Percentiles rank a stretch among this genome's conserved stretches.
Evolutionary conservation across 148 eudicot genomes (phyloP).

Genomic region (Persicaria tinctoria): DNA sequence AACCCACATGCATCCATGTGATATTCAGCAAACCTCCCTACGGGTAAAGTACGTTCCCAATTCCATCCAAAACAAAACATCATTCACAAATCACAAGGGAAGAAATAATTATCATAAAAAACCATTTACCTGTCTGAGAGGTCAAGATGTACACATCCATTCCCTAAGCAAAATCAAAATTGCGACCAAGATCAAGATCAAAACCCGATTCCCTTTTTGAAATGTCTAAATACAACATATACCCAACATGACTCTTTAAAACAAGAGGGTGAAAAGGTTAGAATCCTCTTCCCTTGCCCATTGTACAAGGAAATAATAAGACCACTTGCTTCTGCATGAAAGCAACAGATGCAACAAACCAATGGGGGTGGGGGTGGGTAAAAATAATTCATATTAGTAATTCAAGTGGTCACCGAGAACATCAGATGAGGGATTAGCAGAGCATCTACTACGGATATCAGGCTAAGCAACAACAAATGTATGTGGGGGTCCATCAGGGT

Average conservation of each 20-base stretch:
- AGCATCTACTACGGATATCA: constrained; percentile 3
- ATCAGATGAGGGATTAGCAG: background rate
- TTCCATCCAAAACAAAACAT: no score
- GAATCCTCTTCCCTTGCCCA: no score
- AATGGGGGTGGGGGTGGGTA: background rate
- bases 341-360: background rate
- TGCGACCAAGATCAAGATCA: background rate
- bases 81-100: no score
- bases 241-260: background rate
- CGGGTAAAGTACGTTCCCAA: no score
- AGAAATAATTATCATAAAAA: no score
- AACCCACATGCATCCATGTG: no score
- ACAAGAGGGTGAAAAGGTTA: no score
- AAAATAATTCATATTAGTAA: background rate
- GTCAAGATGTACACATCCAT: no score
- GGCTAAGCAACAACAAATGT: constrained; percentile 13
- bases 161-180: no score
- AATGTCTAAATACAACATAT: background rate
- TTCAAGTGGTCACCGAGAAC: constrained; percentile 1
- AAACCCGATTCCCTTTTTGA: background rate
- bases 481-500: constrained; percentile 16
- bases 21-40: no score
- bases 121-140: no score
- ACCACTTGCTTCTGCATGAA: background rate
- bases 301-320: no score